Conservation (phyloP, 345 rosid species). For the Citrus hindsii region DNA sequence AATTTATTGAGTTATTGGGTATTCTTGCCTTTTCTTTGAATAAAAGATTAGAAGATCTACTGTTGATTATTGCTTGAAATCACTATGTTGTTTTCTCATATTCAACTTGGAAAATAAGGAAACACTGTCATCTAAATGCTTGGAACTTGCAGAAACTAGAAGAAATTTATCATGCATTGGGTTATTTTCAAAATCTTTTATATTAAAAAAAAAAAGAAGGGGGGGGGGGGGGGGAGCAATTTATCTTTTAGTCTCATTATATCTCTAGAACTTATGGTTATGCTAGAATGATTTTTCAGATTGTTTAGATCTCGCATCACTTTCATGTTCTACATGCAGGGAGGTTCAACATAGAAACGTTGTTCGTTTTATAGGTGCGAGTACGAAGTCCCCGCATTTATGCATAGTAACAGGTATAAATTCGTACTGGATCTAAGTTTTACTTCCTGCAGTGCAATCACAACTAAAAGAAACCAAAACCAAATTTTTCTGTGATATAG, state of each 20-base stretch:
- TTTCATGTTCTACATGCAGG: slow-evolving; percentile 35
- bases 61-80: background rate
- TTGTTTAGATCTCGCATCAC: background rate
- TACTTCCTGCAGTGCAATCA: background rate
- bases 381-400: slow-evolving; percentile 52
- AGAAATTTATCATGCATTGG: background rate
- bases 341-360: slow-evolving; percentile 61
- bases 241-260: background rate
- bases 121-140: background rate
- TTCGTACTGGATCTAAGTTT: background rate
- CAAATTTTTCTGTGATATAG: too few species aligned
- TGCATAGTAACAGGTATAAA: slow-evolving; percentile 68
- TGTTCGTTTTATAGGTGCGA: slow-evolving; percentile 70
- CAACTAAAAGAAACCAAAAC: too few species aligned
- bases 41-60: background rate
- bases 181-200: background rate
- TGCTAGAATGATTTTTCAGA: background rate
- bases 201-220: too few species aligned
- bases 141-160: background rate
- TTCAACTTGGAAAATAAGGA: background rate
- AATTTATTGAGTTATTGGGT: background rate
- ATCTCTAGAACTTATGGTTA: background rate
- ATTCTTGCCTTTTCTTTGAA: background rate
- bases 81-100: background rate
- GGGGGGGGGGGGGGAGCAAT: background rate